A percentile compares a stretch with the other conserved stretches of the same genome.
Evolutionary conservation across 371 early-diverging fungal species (phyloP).

Genomic region (Syncephalastrum racemosum): DNA sequence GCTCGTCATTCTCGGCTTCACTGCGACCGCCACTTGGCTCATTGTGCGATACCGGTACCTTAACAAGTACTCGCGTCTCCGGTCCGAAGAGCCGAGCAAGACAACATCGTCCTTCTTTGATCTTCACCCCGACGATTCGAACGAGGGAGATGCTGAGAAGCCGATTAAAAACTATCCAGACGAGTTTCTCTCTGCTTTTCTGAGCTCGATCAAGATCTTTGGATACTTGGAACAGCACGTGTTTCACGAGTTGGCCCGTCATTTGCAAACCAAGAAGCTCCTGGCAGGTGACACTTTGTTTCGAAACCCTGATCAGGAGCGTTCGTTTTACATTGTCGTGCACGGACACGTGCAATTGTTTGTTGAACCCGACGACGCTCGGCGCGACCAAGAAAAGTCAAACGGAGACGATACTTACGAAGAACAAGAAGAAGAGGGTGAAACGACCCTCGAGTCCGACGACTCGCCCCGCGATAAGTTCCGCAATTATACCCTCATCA

Average conservation of each 20-base stretch:
- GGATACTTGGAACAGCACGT: conserved; percentile 96
- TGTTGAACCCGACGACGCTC: conserved; percentile 46
- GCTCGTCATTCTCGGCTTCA: conserved; percentile 42
- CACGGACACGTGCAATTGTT: conserved; percentile 92
- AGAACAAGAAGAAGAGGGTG: conserved; percentile 28
- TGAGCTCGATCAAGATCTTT: conserved; percentile 93
- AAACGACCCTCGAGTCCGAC: conserved; percentile 13
- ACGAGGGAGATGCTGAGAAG: conserved; percentile 57
- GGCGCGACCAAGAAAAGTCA: conserved; percentile 18
- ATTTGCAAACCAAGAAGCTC: conserved; percentile 82
- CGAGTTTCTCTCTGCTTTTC: conserved; percentile 82
- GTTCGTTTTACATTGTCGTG: conserved; percentile 91
- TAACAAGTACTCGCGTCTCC: conserved; percentile 79
- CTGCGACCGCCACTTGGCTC: conserved; percentile 47
- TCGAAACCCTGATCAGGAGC: conserved; percentile 71
- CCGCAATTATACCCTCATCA: conserved; percentile 73
- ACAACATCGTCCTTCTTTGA: conserved; percentile 67
- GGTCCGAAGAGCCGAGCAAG: conserved; percentile 52
- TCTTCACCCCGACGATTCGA: conserved; percentile 73
- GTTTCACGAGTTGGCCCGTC: conserved; percentile 91
- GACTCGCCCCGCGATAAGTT: conserved; percentile 32
- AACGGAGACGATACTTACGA: conserved; percentile 16
- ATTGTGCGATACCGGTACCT: conserved; percentile 73
- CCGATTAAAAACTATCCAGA: conserved; percentile 68
- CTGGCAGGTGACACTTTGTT: conserved; percentile 87